Evolutionary conservation across 2,329 filamentous ascomycete species (phyloP), one percentile per base, ranked within the genome.

Genomic region (Cytospora leucostoma): DNA sequence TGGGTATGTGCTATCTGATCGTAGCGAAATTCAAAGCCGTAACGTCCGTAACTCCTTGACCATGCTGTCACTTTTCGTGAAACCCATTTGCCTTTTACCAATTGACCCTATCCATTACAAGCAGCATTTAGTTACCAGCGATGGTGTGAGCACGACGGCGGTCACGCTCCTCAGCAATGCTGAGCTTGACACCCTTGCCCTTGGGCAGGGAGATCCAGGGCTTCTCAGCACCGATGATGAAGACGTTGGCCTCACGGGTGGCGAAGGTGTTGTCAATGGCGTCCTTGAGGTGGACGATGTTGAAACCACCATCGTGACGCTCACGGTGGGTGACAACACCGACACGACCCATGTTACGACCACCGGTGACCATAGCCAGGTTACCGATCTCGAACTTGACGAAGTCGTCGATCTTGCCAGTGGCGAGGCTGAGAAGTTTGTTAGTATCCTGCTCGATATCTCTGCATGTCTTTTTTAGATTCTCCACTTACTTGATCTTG

Each of bases 301-400:
- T 96, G 91, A 99, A 99, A 82, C 95, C 95, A 87, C 95, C 95
- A 75, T 99, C 95, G 88, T 99, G 95, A 76, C 95, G 92, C 88
- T 99, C 95, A 87, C 95, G 94, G 89, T 99, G 93, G 76, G 95
- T 98, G 86, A 99, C 96, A 81, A 98, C 94, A 91, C 95, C 95
- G 78, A 99, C 94, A 94, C 95, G 95, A 80, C 95, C 95, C 94
- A 98, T 99, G 92, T 99, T 99, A 80, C 94, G 95, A 89, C 95
- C 95, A 89, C 95, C 95, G 74, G 95, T 99, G 77, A 90, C 91
- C 94, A 99, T 99, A 81, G 91, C 93, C 75, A 99, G 93, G 79
- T 92, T 90, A 82, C 94, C 95, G 77, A 93, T 97, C 82, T 99
- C 95, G 84, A 99, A 99, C 84, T 90, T 91, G 88, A 98, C 93